phyloP scores from a whole-genome alignment of 495 filamentous ascomycete species.

The Cryomyces antarcticus region DNA sequence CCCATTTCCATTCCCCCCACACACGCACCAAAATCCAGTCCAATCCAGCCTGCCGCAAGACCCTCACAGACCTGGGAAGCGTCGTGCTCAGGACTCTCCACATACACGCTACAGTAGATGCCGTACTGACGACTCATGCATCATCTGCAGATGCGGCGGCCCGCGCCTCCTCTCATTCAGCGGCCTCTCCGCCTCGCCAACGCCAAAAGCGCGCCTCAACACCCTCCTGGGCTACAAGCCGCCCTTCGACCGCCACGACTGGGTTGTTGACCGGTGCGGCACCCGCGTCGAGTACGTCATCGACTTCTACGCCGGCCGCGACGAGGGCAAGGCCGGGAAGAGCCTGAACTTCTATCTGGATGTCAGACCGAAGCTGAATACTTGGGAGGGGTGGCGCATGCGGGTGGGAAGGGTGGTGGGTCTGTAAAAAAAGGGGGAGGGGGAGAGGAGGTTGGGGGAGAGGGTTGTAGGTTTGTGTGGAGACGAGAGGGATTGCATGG shows the following conservation, averaged over 20 bases:
- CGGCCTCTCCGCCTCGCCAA: slow-evolving; percentile 39
- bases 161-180: slow-evolving; percentile 70
- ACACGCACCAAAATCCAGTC: too few relatives aligned
- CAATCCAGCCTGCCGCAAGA: too few relatives aligned
- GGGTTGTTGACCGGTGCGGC: slow-evolving; percentile 91
- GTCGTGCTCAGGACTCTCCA: too few relatives aligned
- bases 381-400: slow-evolving; percentile 77
- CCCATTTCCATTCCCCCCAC: too few relatives aligned
- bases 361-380: slow-evolving; percentile 86
- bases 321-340: slow-evolving; percentile 27
- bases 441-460: too few relatives aligned
- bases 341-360: slow-evolving; percentile 85
- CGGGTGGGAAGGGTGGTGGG: slow-evolving; percentile 42
- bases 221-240: slow-evolving; percentile 65
- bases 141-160: slow-evolving; percentile 42
- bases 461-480: too few relatives aligned
- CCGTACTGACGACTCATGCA: neutral
- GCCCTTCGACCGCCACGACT: slow-evolving; percentile 93
- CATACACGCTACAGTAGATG: too few relatives aligned
- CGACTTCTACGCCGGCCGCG: slow-evolving; percentile 83
- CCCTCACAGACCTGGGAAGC: too few relatives aligned
- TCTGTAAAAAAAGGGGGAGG: slow-evolving; percentile 5
- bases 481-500: too few relatives aligned
- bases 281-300: slow-evolving; percentile 83
- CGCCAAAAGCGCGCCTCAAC: slow-evolving; percentile 64